Percentiles rank a stretch among this genome's conserved stretches.
phyloP scores from a whole-genome alignment of 768 basidiomycete genomes.

The Paxillus ammoniavirescens region DNA sequence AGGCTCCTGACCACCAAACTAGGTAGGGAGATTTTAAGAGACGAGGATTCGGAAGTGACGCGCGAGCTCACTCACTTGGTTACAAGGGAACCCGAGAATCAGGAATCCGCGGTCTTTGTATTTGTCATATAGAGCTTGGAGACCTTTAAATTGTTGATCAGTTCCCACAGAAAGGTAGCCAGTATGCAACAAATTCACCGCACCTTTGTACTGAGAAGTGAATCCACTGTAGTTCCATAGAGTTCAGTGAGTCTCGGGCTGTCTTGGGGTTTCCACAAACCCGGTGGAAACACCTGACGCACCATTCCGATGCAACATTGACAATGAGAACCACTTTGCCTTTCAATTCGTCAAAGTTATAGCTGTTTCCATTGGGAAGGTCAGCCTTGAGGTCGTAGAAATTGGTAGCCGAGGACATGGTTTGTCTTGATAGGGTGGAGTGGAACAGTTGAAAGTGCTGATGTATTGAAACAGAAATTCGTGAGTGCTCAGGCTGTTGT shows the following conservation, averaged over 20 bases:
- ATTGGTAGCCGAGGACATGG: conserved; percentile 29
- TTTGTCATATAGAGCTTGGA: conserved; percentile 79
- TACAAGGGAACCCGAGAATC: conserved; percentile 90
- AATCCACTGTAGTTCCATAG: conserved; percentile 57
- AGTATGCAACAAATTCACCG: background rate
- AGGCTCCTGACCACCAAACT: conserved; percentile 89
- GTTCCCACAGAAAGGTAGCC: background rate
- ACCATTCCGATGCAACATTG: conserved; percentile 76
- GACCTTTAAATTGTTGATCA: conserved; percentile 42
- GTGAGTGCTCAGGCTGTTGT: background rate
- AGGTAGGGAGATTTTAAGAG: background rate
- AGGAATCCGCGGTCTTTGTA: conserved; percentile 74
- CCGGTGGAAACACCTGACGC: background rate
- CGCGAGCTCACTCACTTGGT: conserved; percentile 52
- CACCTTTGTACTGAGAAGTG: conserved; percentile 76
- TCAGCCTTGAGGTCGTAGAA: conserved; percentile 75
- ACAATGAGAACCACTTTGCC: conserved; percentile 80
- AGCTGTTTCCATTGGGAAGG: conserved; percentile 51
- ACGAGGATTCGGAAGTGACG: background rate
- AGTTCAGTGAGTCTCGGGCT: conserved; percentile 1
- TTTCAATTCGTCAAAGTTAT: conserved; percentile 65
- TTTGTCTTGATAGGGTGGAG: conserved; percentile 10
- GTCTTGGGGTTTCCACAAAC: background rate
- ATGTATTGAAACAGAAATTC: background rate
- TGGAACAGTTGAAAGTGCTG: conserved; percentile 11